Base-by-base conservation (phyloP, 129 eudicot genomes). In the Deinandra increscens region DNA sequence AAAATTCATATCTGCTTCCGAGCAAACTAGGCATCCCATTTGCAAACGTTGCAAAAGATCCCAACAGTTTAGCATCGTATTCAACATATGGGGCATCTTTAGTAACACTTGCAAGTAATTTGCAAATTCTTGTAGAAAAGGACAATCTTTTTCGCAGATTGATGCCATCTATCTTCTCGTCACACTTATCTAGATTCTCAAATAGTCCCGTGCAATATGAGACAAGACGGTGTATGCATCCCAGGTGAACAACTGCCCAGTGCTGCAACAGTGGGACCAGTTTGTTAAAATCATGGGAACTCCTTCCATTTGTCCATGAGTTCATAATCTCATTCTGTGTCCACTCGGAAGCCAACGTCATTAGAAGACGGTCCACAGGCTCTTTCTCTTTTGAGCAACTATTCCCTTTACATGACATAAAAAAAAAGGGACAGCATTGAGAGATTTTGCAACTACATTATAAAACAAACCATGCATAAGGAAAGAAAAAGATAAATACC, bases 221-320 rank as follows among this genome's bases (percentile, higher is more conserved):
- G 64, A 87, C 66, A 22, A 93, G 97, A 19, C 97, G 90, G 3
- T 70, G 87, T 68, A 85, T 67, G 83, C 95, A 89, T 71, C 86
- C 81, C 63, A 85, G 29, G 74, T 89, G 99, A 78, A 84, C 79
- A 73, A 83, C 60, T 56, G 92, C 88, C 88, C 89, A 87, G 68
- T 93, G 99, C 81, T 84, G 91, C 75, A 81, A 89, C 20, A 87
- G 66, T 22, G 86, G 74, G 36, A 76, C 82, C 79, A 89, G 66
- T 50, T 78, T 83, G 50, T 81, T 81, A 23, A 70, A 74, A 75
- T 81, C 81, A 31, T 76, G 89, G 76, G 78, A 71, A 60, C 81
- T 79, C 70, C 77, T 81, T 68, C 81, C 83, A 29, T 51, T 64
- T 75, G 76, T 59, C 70, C 72, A 63, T 71, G 72, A 63, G 68